Evolutionary conservation across 257 asterid species (phyloP).

Genomic region (Solanum paucissectum): DNA sequence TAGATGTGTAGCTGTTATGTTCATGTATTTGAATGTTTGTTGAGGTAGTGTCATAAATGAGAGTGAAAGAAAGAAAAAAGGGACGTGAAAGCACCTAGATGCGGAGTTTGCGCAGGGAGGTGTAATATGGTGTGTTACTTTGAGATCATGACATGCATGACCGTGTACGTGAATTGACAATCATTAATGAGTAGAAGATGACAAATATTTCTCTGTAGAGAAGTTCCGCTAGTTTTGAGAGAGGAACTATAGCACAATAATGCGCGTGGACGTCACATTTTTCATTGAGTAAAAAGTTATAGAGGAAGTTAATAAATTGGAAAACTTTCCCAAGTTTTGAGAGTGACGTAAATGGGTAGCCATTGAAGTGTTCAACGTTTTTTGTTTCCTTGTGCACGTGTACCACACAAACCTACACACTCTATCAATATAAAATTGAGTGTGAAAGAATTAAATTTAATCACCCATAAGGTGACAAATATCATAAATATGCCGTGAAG

Average conservation of each 20-base stretch:
- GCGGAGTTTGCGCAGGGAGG: not conserved
- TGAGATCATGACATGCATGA: not conserved
- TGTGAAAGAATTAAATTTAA: not conserved
- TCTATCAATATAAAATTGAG: not conserved
- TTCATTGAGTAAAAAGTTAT: not conserved
- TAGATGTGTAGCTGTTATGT: not conserved
- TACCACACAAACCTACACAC: not conserved
- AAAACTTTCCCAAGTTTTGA: not conserved
- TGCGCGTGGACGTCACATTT: not conserved
- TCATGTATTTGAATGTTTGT: not conserved
- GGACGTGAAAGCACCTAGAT: not conserved
- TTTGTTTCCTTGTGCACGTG: not conserved
- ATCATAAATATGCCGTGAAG: not conserved
- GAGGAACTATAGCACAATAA: not conserved
- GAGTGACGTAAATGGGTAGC: not conserved
- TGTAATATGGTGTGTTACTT: not conserved
- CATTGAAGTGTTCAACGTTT: not conserved
- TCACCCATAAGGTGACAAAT: not conserved
- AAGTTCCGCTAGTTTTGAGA: not conserved
- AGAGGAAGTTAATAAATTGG: not conserved
- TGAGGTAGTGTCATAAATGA: not conserved
- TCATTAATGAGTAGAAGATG: not conserved
- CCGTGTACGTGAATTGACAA: not conserved
- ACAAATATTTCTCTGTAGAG: not conserved
- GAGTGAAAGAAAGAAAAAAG: not conserved